Percentiles rank a stretch among this genome's conserved stretches.
Conservation (phyloP, 139 green algal genomes). For the Chlorella sorokiniana region DNA sequence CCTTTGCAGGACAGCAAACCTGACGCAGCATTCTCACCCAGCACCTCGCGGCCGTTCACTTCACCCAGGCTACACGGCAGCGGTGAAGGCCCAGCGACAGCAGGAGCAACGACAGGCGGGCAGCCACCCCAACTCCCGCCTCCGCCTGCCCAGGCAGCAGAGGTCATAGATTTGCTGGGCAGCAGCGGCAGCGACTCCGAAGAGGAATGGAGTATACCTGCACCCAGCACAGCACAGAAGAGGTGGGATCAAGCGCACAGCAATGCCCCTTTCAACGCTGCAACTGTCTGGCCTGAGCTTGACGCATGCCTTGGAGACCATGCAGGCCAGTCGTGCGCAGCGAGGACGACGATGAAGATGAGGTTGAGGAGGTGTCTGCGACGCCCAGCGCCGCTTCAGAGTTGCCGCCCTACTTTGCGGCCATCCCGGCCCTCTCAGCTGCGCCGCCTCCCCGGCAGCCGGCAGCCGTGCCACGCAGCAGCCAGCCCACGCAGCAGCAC, state of each 20-base stretch:
- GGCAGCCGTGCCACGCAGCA: neutral
- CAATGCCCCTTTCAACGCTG: no score
- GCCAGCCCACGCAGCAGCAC: neutral
- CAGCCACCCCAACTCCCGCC: neutral
- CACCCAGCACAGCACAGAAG: constrained; percentile 8
- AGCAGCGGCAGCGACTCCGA: constrained; percentile 20
- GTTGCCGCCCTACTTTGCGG: constrained; percentile 21
- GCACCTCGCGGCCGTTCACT: neutral
- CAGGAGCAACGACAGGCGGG: neutral
- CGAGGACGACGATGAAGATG: neutral
- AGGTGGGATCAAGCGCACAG: neutral
- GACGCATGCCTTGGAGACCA: neutral
- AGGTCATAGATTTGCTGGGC: constrained; percentile 27
- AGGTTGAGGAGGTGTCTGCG: neutral
- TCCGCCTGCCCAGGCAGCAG: neutral
- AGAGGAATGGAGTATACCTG: neutral
- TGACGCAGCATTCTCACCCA: neutral
- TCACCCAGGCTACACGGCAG: neutral
- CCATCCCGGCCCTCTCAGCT: neutral
- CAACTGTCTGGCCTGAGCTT: neutral
- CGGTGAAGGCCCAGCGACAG: neutral
- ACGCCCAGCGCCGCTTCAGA: neutral
- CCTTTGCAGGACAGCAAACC: neutral
- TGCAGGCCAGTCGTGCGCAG: constrained; percentile 20
- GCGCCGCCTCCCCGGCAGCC: neutral